Evolutionary conservation across 768 basidiomycete genomes (phyloP), one percentile per base, ranked within the genome.

Genomic region (Lentinula lateritia): DNA sequence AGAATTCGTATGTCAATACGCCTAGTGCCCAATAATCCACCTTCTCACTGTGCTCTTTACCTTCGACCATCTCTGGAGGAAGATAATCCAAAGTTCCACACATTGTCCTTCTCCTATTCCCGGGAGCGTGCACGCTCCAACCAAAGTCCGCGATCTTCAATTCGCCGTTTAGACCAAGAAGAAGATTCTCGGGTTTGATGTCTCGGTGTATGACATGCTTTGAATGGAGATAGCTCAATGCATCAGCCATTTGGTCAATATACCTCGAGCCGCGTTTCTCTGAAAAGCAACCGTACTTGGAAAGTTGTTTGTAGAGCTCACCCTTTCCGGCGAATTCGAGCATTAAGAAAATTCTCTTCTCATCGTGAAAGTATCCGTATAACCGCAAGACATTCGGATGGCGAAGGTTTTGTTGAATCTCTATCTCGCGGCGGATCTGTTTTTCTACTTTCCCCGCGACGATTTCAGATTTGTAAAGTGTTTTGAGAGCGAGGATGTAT

Each of bases 121-220:
- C 86, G 0, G 96, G 96, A 0, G 95, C 96, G 72, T 98, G 96
- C 7, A 97, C 94, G 68, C 90, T 93, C 96, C 97, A 99, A 9
- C 97, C 97, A 73, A 98, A 98, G 74, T 98, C 96, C 3, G 88
- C 97, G 63, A 99, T 96, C 81, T 99, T 98, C 67, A 99, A 79
- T 71, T 98, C 96, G 43, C 96, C 96, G 66, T 95, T 93, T 68
- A 98, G 84, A 10, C 95, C 95, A 12, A 98, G 78, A 36, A 99
- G 81, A 53, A 99, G 75, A 72, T 99, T 99, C 76, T 99, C 96
- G 0, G 97, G 97, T 74, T 99, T 99, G 77, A 99, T 99, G 69
- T 99, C 97, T 36, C 97, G 86, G 73, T 99, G 97, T 55, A 98
- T 99, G 69, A 99, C 95, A 69, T 98, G 95, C 70, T 98, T 99